phyloP scores from a whole-genome alignment of 108 stramenopile species.

The Phaeodactylum tricornutum region DNA sequence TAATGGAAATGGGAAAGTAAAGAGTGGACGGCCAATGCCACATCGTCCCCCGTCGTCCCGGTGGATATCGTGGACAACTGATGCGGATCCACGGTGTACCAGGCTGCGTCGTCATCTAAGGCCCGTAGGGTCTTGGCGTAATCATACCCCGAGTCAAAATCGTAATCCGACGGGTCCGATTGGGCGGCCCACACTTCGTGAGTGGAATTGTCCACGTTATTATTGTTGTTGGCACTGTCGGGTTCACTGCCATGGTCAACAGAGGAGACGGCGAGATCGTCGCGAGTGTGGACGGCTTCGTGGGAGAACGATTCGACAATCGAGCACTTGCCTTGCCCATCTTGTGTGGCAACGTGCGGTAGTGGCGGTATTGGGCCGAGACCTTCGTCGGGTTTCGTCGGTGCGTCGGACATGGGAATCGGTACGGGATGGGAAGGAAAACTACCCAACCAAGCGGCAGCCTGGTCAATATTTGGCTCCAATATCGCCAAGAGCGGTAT shows the following conservation, averaged over 20 bases:
- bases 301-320: neutral
- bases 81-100: constrained; percentile 4
- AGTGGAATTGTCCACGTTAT: neutral
- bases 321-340: neutral
- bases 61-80: constrained; percentile 2
- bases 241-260: neutral
- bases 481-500: neutral
- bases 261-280: too few species aligned
- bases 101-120: neutral
- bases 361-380: neutral
- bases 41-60: neutral
- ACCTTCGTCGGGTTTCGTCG: constrained; percentile 2
- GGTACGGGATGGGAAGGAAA: neutral
- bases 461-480: neutral
- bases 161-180: constrained; percentile 22
- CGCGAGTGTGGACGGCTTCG: too few species aligned
- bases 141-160: constrained; percentile 13
- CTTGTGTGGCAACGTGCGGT: neutral
- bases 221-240: constrained; percentile 2
- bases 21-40: neutral
- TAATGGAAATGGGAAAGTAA: constrained; percentile 2
- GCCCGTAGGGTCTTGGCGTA: constrained; percentile 2
- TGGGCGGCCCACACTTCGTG: constrained; percentile 21
- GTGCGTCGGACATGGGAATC: neutral
- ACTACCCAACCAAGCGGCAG: neutral